These are phyloP conservation scores for Bifiguratus adelaidae DNA, from an alignment of 192 early-diverging fungal genomes.

Conservation along the genomic window DNA sequence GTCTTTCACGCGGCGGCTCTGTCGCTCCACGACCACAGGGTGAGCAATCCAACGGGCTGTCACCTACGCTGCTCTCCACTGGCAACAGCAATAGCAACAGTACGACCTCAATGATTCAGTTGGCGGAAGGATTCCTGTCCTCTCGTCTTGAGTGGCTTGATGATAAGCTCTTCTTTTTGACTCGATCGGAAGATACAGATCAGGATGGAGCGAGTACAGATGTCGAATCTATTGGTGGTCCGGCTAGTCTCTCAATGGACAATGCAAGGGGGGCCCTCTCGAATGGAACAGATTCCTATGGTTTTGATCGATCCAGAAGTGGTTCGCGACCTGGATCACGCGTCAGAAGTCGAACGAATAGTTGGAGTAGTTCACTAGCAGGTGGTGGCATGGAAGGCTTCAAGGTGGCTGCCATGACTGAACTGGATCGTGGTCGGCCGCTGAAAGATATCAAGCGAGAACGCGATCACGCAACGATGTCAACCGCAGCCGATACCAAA, in stretches of 20 bases:
- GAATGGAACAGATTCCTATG: slow-evolving; percentile 29
- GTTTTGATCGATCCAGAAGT: slow-evolving; percentile 19
- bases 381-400: slow-evolving; percentile 24
- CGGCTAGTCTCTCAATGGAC: not conserved
- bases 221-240: slow-evolving; percentile 29
- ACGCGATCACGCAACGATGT: not conserved
- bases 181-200: slow-evolving; percentile 33
- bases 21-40: slow-evolving; percentile 6
- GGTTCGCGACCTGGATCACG: slow-evolving; percentile 22
- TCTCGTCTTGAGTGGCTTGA: slow-evolving; percentile 37
- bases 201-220: slow-evolving; percentile 40
- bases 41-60: not conserved
- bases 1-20: not conserved
- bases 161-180: slow-evolving; percentile 49
- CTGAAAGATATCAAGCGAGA: slow-evolving; percentile 18
- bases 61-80: slow-evolving; percentile 3
- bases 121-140: slow-evolving; percentile 22
- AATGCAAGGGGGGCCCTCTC: slow-evolving; percentile 2
- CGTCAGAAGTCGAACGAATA: slow-evolving; percentile 31
- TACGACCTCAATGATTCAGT: slow-evolving; percentile 10
- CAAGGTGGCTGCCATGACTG: slow-evolving; percentile 37
- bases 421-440: slow-evolving; percentile 19
- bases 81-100: too few species aligned
- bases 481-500: not conserved
- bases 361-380: slow-evolving; percentile 19